phyloP scores from a whole-genome alignment of 306 rosid species.

The Quercus gilva region DNA sequence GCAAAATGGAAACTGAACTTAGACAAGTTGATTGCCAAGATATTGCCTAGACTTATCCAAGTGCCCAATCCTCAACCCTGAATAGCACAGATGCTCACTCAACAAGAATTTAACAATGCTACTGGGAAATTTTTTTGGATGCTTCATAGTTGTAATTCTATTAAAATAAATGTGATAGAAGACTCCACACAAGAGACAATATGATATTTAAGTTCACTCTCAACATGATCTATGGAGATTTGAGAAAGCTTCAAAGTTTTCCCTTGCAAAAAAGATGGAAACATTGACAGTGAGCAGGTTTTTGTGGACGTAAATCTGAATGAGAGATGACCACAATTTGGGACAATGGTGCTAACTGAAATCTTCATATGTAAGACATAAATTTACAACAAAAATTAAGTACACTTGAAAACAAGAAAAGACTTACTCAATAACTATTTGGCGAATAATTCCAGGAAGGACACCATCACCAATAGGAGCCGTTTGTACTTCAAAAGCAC shows the following conservation, averaged over 20 bases:
- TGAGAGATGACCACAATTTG: neutral
- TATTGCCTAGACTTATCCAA: neutral
- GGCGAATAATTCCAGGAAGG: conserved; percentile 86
- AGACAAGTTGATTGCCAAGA: neutral
- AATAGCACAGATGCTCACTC: neutral
- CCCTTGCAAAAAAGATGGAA: neutral
- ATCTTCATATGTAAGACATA: neutral
- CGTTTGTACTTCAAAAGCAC: conserved; percentile 80
- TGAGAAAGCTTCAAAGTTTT: neutral
- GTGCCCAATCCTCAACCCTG: neutral
- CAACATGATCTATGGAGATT: neutral
- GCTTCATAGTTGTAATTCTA: neutral
- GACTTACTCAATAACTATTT: conserved; percentile 72
- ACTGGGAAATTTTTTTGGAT: neutral
- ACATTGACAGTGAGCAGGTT: too few relatives aligned
- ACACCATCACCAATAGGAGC: conserved; percentile 72
- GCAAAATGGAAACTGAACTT: neutral
- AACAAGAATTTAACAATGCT: neutral
- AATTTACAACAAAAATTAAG: neutral
- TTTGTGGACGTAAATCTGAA: neutral
- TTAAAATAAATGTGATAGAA: neutral
- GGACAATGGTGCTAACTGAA: neutral
- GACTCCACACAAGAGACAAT: neutral
- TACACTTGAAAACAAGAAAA: neutral
- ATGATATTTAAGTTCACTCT: neutral